Percentiles rank a stretch among this genome's conserved stretches.
Conservation (phyloP, 306 rosid species). For the Prunus salicina region DNA sequence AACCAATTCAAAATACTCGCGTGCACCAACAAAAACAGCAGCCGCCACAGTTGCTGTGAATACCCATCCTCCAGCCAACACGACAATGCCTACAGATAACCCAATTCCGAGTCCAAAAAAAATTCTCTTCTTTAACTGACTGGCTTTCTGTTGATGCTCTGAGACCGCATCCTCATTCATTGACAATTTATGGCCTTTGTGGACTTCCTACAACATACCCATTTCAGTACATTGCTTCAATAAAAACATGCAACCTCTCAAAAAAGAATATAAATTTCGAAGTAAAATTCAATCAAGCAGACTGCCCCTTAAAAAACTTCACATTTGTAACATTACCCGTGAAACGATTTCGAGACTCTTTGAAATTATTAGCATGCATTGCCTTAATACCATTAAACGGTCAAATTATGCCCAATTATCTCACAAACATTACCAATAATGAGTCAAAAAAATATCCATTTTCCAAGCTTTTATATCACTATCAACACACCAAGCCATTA, state of each 20-base stretch:
- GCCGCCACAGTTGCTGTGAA: conserved; percentile 65
- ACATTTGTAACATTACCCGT: neutral
- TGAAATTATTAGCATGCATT: neutral
- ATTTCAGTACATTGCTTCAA: conserved; percentile 23
- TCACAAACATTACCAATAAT: neutral
- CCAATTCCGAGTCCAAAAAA: conserved; percentile 90
- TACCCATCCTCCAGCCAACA: conserved; percentile 93
- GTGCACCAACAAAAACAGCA: conserved; percentile 68
- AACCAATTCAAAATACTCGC: conserved; percentile 87
- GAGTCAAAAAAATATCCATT: neutral
- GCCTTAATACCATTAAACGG: neutral
- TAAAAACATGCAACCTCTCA: neutral
- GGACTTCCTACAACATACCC: conserved; percentile 40
- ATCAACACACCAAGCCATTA: neutral
- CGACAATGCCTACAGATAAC: conserved; percentile 60
- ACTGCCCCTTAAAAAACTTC: neutral
- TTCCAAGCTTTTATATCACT: neutral
- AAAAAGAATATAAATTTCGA: neutral
- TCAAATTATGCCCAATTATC: neutral
- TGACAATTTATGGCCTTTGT: conserved; percentile 12
- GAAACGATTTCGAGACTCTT: neutral
- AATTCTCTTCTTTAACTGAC: conserved; percentile 66
- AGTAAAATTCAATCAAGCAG: neutral
- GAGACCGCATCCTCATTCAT: conserved; percentile 24
- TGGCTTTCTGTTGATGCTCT: conserved; percentile 51